phyloP scores from a whole-genome alignment of 2,329 filamentous ascomycete genomes.

The Aciculosporium take region DNA sequence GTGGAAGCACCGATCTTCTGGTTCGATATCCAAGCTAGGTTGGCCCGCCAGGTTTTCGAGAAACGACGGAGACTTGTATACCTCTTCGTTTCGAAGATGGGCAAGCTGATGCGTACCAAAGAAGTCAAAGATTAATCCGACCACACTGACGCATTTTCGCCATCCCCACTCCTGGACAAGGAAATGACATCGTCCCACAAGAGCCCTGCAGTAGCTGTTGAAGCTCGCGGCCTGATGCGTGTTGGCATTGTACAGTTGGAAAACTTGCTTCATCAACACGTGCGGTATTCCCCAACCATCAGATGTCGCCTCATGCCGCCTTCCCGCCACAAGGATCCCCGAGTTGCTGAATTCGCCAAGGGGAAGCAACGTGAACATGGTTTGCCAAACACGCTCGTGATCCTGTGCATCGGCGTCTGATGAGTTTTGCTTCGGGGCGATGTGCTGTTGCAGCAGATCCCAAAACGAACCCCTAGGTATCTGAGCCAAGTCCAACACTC shows the following conservation, averaged over 20 bases:
- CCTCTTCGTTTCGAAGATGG: conserved; percentile 51
- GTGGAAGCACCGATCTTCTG: conserved; percentile 50
- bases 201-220: conserved; percentile 48
- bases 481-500: conserved; percentile 32
- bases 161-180: conserved; percentile 53
- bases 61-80: conserved; percentile 45
- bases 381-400: conserved; percentile 44
- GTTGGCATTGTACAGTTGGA: conserved; percentile 43
- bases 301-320: conserved; percentile 14
- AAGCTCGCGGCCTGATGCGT: conserved; percentile 43
- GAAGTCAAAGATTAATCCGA: conserved; percentile 53
- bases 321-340: conserved; percentile 31
- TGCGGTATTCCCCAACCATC: conserved; percentile 51
- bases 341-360: conserved; percentile 43
- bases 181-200: conserved; percentile 47
- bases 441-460: conserved; percentile 36
- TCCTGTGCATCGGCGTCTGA: conserved; percentile 27
- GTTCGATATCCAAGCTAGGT: conserved; percentile 34
- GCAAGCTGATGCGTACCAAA: conserved; percentile 48
- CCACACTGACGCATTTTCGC: conserved; percentile 40
- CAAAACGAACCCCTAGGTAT: conserved; percentile 45
- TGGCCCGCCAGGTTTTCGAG: conserved; percentile 37
- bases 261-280: conserved; percentile 40
- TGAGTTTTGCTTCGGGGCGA: conserved; percentile 22
- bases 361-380: conserved; percentile 46